These are phyloP conservation scores for Saccharomycopsis sp. DNA, from an alignment of 805 yeast genomes.

Conservation along the genomic window DNA sequence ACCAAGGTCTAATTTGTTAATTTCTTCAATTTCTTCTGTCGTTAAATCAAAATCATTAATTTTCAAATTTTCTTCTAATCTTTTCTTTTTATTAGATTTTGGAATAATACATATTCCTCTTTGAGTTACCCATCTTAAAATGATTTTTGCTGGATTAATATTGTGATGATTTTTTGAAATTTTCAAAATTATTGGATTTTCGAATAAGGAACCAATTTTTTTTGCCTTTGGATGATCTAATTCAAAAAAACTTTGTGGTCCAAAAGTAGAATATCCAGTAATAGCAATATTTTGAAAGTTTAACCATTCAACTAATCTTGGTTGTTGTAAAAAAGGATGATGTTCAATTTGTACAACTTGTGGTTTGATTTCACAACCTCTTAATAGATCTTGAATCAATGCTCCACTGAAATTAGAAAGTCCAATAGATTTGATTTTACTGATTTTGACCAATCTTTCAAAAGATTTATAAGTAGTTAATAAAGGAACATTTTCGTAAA, in stretches of 20 bases:
- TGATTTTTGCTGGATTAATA: constrained; percentile 46
- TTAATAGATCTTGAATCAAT: constrained; percentile 34
- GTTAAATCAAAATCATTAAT: constrained; percentile 40
- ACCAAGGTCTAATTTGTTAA: constrained; percentile 50
- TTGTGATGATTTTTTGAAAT: constrained; percentile 43
- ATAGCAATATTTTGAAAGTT: constrained; percentile 31
- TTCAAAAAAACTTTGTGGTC: constrained; percentile 40
- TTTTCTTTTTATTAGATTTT: constrained; percentile 33
- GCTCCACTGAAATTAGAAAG: constrained; percentile 41
- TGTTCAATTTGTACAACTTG: constrained; percentile 44
- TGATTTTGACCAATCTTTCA: constrained; percentile 35
- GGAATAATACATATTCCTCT: constrained; percentile 42
- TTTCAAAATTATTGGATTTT: constrained; percentile 32
- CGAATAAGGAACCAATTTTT: constrained; percentile 36
- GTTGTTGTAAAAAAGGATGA: constrained; percentile 45
- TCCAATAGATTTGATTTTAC: constrained; percentile 40
- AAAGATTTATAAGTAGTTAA: constrained; percentile 41
- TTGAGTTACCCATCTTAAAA: constrained; percentile 59
- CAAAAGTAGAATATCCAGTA: constrained; percentile 39
- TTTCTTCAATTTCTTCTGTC: constrained; percentile 39
- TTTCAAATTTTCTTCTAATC: constrained; percentile 33
- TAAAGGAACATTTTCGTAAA: constrained; percentile 35
- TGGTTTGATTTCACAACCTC: constrained; percentile 36
- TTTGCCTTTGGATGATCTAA: constrained; percentile 36
- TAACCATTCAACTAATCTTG: constrained; percentile 29